Evolutionary conservation across 176 grass and related monocot genomes (phyloP), one percentile per base, ranked within the genome.

Genomic region (Luzula sylvatica): DNA sequence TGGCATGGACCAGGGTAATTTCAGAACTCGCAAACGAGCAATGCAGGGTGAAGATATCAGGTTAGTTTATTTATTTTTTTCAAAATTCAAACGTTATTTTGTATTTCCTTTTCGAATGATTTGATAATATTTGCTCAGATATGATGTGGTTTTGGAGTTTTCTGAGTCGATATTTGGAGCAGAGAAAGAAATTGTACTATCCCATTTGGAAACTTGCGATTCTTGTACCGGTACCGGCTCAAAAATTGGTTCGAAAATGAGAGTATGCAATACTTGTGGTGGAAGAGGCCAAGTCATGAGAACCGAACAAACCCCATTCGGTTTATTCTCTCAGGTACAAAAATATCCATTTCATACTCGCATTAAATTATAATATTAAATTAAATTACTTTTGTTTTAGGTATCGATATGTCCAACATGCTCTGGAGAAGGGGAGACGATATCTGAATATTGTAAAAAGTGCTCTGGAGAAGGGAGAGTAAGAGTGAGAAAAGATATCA

Each of bases 261-360:
- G 75, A 77, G 72, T 89, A 76, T 96, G 90, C 46, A 74, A 78
- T 35, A 86, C 90, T 71, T 96, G 90, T 68, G 90, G 90, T 50
- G 90, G 90, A 42, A 68, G 84, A 56, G 84, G 90, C 22, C 90
- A 96, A 86, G 90, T 96, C 64, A 96, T 96, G 90, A 69, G 84
- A 73, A 89, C 84, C 61, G 90, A 96, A 54, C 90, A 96, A 70
- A 96, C 90, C 55, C 90, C 90, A 35, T 96, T 96, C 73, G 92
- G 92, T 17, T 53, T 96, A 52, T 96, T 96, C 69, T 96, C 92
- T n/a, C 92, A 96, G 81, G 92, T 96, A 76, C 58, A 7, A 43
- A 53, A 58, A 69, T n/a, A n/a, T n/a, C n/a, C n/a, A n/a, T n/a
- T n/a, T n/a, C n/a, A n/a, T n/a, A n/a, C n/a, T n/a, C n/a, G n/a